Evolutionary conservation across 495 filamentous ascomycete genomes (phyloP), one percentile per base, ranked within the genome.

Genomic region (Aspergillus biplanus): DNA sequence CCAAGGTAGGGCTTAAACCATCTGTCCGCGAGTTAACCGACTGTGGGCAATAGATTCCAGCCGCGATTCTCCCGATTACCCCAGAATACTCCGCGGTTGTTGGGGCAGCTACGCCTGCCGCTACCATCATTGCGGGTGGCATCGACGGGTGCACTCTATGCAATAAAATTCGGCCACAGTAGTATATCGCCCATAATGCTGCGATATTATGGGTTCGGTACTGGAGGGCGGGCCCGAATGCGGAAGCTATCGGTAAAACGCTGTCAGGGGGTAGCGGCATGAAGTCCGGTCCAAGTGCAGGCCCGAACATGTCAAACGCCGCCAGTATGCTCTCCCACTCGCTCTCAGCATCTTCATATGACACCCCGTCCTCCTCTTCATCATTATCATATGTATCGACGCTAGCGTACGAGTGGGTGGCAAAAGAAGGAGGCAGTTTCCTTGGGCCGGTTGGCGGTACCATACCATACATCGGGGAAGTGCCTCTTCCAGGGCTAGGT

Each of bases 111-210:
- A 95, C 82, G 11, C 86, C 87, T 0, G 90, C 90, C 6, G 93
- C 91, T 46, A 90, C 81, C 87, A 96, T 94, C 58, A 92, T 88
- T n/a, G 92, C 84, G 0, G 94, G 92, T 6, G 92, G 95, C 93
- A 97, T 97, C 3, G 83, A 85, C 0, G 95, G 95, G 65, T 97
- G 92, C 0, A 89, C 77, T 39, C 95, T 83, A 54, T 92, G 77
- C 21, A 92, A 82, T 52, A 94, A 78, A 54, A 99, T 92, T 33
- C 91, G 82, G 3, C 87, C 88, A 73, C 90, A 90, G 76, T 93
- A 90, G 71, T 89, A 97, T 57, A 91, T 87, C 67, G 86, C 87
- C 88, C 92, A 94, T 21, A 98, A 81, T 39, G 90, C 88, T 13
- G 89, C 90, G 66, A 97, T 95, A 27, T 87, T 88, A 72, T 92